Percentiles rank a stretch among this genome's conserved stretches.
Conservation (phyloP, 2,329 filamentous ascomycete species). For the Hymenoscyphus occultus region DNA sequence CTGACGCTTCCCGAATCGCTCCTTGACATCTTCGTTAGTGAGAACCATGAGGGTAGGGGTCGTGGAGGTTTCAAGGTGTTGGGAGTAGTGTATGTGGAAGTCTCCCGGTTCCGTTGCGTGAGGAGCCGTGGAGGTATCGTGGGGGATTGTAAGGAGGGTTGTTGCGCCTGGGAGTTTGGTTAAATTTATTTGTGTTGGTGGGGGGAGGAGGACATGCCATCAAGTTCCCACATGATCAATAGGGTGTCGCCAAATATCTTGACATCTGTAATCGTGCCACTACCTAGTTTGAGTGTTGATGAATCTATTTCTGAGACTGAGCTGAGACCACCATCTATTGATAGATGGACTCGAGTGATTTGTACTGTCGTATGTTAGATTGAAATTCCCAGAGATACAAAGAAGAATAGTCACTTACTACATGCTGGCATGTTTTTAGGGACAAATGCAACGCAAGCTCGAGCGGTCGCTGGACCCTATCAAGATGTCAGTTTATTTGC, state of each 20-base stretch:
- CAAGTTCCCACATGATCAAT: constrained; percentile 31
- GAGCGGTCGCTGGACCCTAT: constrained; percentile 23
- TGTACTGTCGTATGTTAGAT: constrained; percentile 28
- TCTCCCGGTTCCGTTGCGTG: constrained; percentile 1
- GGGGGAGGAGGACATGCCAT: constrained; percentile 22
- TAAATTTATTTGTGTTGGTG: not conserved
- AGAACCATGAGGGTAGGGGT: constrained; percentile 14
- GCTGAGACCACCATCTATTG: constrained; percentile 35
- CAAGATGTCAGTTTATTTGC: constrained; percentile 6
- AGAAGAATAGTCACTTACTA: constrained; percentile 22
- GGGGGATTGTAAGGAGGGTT: constrained; percentile 30
- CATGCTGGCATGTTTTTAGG: constrained; percentile 23
- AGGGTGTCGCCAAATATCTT: constrained; percentile 33
- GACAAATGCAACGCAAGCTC: constrained; percentile 28
- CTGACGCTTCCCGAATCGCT: constrained; percentile 20
- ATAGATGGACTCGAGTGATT: constrained; percentile 29
- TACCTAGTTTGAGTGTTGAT: constrained; percentile 29
- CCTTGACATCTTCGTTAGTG: constrained; percentile 23
- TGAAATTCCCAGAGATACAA: not conserved
- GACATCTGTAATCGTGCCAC: constrained; percentile 34
- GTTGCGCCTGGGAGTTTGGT: constrained; percentile 16
- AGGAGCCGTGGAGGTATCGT: constrained; percentile 13
- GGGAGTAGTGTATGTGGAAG: constrained; percentile 16
- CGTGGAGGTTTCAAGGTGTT: constrained; percentile 9
- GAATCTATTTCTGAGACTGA: constrained; percentile 23